Conservation (phyloP, 2,329 filamentous ascomycete genomes). For the Ceratocystis cacaofunesta region DNA sequence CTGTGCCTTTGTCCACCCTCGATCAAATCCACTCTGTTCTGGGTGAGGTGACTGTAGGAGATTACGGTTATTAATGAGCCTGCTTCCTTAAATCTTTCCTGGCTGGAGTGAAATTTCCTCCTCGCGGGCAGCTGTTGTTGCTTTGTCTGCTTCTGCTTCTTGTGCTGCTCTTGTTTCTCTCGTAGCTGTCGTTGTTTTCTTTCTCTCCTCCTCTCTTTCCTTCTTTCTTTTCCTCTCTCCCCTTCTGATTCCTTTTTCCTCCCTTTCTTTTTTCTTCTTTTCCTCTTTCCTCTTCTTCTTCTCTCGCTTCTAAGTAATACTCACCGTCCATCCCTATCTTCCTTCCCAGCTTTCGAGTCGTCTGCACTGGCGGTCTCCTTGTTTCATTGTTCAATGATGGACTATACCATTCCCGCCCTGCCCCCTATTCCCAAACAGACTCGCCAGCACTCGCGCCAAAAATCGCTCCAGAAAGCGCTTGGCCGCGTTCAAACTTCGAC, state of each 20-base stretch:
- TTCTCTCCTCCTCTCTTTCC: neutral
- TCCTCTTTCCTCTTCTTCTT: neutral
- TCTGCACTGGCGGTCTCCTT: slow-evolving; percentile 4
- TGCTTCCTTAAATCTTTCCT: neutral
- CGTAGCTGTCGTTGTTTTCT: neutral
- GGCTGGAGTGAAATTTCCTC: neutral
- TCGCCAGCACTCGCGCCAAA: slow-evolving; percentile 18
- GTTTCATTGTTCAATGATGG: slow-evolving; percentile 14
- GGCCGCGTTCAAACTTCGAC: slow-evolving; percentile 10
- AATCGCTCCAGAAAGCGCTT: slow-evolving; percentile 16
- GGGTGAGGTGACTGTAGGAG: neutral
- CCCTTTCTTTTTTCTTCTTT: neutral
- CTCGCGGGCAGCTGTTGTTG: neutral
- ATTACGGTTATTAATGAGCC: neutral
- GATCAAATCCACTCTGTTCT: neutral
- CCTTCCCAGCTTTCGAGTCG: neutral
- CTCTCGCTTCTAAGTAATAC: neutral
- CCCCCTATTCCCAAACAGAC: slow-evolving; percentile 18
- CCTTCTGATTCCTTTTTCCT: neutral
- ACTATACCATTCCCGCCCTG: slow-evolving; percentile 14
- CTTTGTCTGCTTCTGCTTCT: neutral
- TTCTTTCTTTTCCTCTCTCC: neutral
- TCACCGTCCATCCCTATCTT: neutral
- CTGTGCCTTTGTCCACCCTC: neutral
- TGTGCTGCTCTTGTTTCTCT: neutral